Evolutionary conservation across 1,284 basidiomycete species (phyloP).

Genomic region (Prillingera fragicola): DNA sequence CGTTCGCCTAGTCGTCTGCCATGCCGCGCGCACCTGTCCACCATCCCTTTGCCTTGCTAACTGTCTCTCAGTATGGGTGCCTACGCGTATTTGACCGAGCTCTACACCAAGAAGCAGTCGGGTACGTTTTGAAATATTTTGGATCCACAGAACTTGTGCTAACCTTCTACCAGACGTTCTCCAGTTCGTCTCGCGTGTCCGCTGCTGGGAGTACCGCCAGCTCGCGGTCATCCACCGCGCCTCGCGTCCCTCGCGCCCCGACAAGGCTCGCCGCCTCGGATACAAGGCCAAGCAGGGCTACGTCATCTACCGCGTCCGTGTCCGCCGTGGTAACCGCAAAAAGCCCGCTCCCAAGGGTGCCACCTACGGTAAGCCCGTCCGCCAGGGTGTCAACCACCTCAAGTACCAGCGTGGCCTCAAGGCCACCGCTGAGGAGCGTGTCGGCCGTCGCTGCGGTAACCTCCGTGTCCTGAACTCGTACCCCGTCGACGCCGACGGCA

Average conservation of each 20-base stretch:
- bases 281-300: constrained; percentile 99
- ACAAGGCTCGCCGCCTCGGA: constrained; percentile 97
- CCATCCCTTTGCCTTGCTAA: too few species aligned
- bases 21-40: too few species aligned
- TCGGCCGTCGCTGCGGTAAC: constrained; percentile 93
- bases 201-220: constrained; percentile 99
- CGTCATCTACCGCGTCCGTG: constrained; percentile 95
- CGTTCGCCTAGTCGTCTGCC: too few species aligned
- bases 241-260: constrained; percentile 93
- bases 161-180: constrained; percentile 93
- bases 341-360: constrained; percentile 98
- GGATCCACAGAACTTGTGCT: background rate
- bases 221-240: constrained; percentile 97
- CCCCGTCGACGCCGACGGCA: constrained; percentile 99
- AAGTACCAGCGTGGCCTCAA: constrained; percentile 94
- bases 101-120: constrained; percentile 52
- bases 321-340: constrained; percentile 98
- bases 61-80: too few species aligned
- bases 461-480: constrained; percentile 96
- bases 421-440: constrained; percentile 95
- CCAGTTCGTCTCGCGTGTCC: constrained; percentile 95
- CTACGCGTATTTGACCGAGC: constrained; percentile 96
- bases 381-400: constrained; percentile 99
- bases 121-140: background rate
- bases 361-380: constrained; percentile 98